Conservation (phyloP, 495 filamentous ascomycete genomes). For the Aspergillus indologenus region DNA sequence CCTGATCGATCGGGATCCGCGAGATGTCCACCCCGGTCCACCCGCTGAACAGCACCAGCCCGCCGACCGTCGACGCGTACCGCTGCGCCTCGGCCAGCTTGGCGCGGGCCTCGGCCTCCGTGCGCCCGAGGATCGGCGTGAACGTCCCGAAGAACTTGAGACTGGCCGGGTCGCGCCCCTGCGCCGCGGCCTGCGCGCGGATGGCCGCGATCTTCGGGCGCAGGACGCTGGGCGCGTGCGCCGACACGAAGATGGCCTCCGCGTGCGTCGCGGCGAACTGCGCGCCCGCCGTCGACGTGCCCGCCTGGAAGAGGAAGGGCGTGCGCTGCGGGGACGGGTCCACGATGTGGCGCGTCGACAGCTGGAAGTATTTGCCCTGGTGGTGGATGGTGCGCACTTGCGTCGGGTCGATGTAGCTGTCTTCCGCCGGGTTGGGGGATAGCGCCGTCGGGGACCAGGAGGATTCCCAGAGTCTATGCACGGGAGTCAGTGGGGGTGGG, state of each 20-base stretch:
- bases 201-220: constrained; percentile 54
- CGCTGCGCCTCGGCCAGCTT: constrained; percentile 52
- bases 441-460: constrained; percentile 58
- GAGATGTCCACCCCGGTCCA: constrained; percentile 64
- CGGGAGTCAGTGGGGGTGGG: too few relatives aligned
- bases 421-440: constrained; percentile 43
- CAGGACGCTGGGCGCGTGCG: constrained; percentile 49
- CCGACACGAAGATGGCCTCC: constrained; percentile 62
- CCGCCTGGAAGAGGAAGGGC: constrained; percentile 63
- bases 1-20: constrained; percentile 54
- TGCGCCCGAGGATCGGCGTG: constrained; percentile 54
- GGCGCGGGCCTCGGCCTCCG: constrained; percentile 53
- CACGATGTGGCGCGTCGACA: constrained; percentile 51
- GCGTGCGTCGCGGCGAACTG: constrained; percentile 60
- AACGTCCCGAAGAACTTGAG: constrained; percentile 61
- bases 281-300: constrained; percentile 55
- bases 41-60: constrained; percentile 56
- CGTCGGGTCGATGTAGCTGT: constrained; percentile 52
- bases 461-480: constrained; percentile 57
- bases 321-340: constrained; percentile 62
- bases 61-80: constrained; percentile 53
- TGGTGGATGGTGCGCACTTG: constrained; percentile 59
- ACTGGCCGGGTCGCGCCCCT: constrained; percentile 51
- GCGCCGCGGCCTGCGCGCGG: constrained; percentile 45
- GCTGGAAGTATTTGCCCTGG: constrained; percentile 54